Evolutionary conservation across 2,329 filamentous ascomycete species (phyloP).

Genomic region (Teratosphaeria gauchensis): DNA sequence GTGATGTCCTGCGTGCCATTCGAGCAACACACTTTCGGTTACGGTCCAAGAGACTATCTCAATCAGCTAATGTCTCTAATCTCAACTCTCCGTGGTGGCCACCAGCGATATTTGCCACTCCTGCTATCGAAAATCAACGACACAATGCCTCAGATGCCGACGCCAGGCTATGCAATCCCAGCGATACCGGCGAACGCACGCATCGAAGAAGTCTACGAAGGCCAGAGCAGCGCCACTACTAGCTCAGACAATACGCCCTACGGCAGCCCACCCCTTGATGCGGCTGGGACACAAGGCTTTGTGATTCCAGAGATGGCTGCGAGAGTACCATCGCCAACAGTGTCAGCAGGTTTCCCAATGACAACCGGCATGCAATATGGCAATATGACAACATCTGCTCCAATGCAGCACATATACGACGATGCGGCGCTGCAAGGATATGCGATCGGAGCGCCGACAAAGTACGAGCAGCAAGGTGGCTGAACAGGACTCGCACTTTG

Average conservation of each 20-base stretch:
- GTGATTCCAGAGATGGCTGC: background rate
- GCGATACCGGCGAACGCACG: constrained; percentile 13
- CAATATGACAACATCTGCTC: constrained; percentile 2
- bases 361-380: constrained; percentile 1
- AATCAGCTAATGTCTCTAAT: constrained; percentile 58
- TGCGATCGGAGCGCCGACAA: background rate
- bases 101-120: constrained; percentile 67
- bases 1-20: constrained; percentile 56
- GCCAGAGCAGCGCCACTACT: constrained; percentile 19
- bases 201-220: constrained; percentile 23
- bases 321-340: background rate
- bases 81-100: constrained; percentile 61
- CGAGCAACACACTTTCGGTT: constrained; percentile 47
- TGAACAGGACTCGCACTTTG: background rate
- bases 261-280: constrained; percentile 16
- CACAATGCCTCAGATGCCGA: constrained; percentile 21
- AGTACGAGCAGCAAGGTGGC: constrained; percentile 1
- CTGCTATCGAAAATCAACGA: constrained; percentile 68
- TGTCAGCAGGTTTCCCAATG: constrained; percentile 1
- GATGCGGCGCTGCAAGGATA: constrained; percentile 1
- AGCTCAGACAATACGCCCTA: constrained; percentile 21
- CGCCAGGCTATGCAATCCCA: constrained; percentile 18
- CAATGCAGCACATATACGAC: constrained; percentile 2
- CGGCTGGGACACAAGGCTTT: constrained; percentile 1
- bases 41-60: constrained; percentile 64